phyloP scores from a whole-genome alignment of 2,329 filamentous ascomycete genomes.

The Stachybotrys echinatus region DNA sequence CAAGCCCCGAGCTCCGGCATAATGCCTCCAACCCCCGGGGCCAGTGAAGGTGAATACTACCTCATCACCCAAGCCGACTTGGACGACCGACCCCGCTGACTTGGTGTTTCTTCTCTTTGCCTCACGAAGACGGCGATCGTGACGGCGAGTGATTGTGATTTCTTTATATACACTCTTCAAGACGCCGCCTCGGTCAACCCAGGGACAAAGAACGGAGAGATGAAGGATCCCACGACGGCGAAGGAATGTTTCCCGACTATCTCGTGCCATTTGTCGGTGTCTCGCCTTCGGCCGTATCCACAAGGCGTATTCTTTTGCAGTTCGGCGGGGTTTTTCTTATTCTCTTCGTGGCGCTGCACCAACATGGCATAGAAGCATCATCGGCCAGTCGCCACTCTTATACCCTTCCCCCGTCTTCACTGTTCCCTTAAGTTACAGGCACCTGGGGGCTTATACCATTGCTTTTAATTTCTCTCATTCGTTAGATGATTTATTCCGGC shows the following conservation, averaged over 20 bases:
- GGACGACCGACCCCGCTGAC: constrained; percentile 24
- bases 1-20: constrained; percentile 48
- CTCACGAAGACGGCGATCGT: constrained; percentile 28
- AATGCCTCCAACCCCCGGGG: constrained; percentile 55
- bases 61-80: constrained; percentile 25
- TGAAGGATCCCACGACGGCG: not conserved
- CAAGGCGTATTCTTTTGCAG: not conserved
- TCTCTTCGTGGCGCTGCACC: not conserved
- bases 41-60: constrained; percentile 58
- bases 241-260: not conserved
- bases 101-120: constrained; percentile 12
- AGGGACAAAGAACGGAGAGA: not conserved
- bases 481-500: not conserved
- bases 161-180: not conserved
- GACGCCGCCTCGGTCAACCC: not conserved
- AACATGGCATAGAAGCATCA: not conserved
- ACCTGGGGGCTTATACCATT: not conserved
- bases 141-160: constrained; percentile 20
- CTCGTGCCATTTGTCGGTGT: not conserved
- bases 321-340: not conserved
- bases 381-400: not conserved
- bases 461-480: not conserved
- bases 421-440: not conserved
- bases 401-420: not conserved
- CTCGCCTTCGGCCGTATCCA: not conserved